Conservation (phyloP, 352 stramenopile species). For the Phytophthora meadii region DNA sequence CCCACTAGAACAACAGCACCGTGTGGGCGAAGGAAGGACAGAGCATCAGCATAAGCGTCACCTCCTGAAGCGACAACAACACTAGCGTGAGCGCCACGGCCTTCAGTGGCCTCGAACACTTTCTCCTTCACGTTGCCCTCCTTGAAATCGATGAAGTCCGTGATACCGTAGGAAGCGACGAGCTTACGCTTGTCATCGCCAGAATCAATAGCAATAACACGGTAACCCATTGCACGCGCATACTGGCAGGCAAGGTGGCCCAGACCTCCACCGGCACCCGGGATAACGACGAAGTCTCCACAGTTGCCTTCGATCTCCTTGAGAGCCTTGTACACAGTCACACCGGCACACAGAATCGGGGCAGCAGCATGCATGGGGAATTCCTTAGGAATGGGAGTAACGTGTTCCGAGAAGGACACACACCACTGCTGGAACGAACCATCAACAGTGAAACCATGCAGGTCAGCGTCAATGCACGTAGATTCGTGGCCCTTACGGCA, state of each 20-base stretch:
- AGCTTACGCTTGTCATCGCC: constrained; percentile 65
- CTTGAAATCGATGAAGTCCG: constrained; percentile 75
- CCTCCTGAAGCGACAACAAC: constrained; percentile 77
- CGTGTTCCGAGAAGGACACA: constrained; percentile 73
- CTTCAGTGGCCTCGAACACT: constrained; percentile 44
- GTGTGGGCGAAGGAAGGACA: constrained; percentile 66
- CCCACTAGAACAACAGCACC: constrained; percentile 76
- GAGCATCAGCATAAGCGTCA: constrained; percentile 50
- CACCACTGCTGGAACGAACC: constrained; percentile 63
- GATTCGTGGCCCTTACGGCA: constrained; percentile 56
- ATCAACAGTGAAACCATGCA: constrained; percentile 42
- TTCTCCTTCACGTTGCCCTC: constrained; percentile 52
- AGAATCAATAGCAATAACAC: constrained; percentile 76
- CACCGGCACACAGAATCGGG: constrained; percentile 85
- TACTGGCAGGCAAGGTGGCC: constrained; percentile 86
- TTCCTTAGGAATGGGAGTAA: constrained; percentile 71
- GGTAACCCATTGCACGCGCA: constrained; percentile 65
- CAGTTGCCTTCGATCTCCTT: constrained; percentile 54
- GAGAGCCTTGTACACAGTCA: constrained; percentile 86
- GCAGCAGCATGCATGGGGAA: constrained; percentile 51
- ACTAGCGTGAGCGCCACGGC: constrained; percentile 61
- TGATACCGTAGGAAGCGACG: constrained; percentile 64
- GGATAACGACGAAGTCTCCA: constrained; percentile 61
- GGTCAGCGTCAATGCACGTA: constrained; percentile 36
- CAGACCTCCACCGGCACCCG: constrained; percentile 69